These are phyloP conservation scores for Penicillium sp. DNA, from an alignment of 2,329 filamentous ascomycete genomes.

Conservation along the genomic window DNA sequence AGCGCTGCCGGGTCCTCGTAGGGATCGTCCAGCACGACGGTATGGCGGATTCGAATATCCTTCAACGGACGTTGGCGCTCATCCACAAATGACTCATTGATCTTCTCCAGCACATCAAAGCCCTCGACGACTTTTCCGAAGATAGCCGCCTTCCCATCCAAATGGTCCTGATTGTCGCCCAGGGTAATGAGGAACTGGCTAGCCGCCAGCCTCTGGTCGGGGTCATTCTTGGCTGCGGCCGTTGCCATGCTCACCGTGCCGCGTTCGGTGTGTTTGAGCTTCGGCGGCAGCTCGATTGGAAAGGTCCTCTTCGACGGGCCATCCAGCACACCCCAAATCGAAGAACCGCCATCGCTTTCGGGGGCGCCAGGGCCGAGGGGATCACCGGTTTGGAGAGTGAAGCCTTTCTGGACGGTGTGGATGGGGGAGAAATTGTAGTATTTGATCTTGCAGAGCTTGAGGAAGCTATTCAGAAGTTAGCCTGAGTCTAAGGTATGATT, in stretches of 20 bases:
- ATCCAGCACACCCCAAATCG: constrained; percentile 85
- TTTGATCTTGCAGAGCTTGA: constrained; percentile 98
- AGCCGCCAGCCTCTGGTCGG: constrained; percentile 79
- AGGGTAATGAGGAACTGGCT: constrained; percentile 95
- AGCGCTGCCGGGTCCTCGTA: constrained; percentile 81
- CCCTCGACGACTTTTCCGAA: constrained; percentile 96
- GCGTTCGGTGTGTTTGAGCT: constrained; percentile 83
- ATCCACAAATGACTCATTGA: constrained; percentile 88
- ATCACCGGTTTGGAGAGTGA: constrained; percentile 95
- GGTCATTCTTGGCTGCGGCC: constrained; percentile 72
- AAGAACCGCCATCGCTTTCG: constrained; percentile 88
- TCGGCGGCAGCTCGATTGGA: constrained; percentile 79
- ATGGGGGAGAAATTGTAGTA: constrained; percentile 98
- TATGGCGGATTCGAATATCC: constrained; percentile 93
- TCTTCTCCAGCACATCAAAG: constrained; percentile 90
- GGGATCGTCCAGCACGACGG: constrained; percentile 87
- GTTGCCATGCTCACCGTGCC: constrained; percentile 99
- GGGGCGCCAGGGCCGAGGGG: constrained; percentile 83
- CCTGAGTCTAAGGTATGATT: constrained; percentile 30
- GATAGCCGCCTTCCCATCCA: constrained; percentile 91
- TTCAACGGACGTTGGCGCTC: constrained; percentile 84
- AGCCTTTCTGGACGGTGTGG: constrained; percentile 90
- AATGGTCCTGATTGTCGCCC: constrained; percentile 83
- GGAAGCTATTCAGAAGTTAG: constrained; percentile 68
- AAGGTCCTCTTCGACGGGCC: constrained; percentile 76